Conservation (phyloP, 306 rosid genomes). For the Lablab purpureus region DNA sequence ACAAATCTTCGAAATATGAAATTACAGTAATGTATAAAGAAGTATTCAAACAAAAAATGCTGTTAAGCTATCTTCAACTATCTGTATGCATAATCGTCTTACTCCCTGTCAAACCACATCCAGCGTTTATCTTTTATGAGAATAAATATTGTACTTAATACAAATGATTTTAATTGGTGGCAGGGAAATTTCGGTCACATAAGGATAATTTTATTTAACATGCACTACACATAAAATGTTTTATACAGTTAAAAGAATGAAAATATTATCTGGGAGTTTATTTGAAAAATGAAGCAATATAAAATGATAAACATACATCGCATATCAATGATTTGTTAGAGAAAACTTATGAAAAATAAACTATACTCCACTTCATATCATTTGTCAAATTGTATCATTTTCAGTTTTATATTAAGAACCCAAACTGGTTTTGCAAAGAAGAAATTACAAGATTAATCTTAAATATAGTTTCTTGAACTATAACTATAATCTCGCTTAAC, state of each 20-base stretch:
- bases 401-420: neutral
- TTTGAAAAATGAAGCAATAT: constrained; percentile 13
- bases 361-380: constrained; percentile 13
- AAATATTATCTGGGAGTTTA: neutral
- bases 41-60: neutral
- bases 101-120: constrained; percentile 15
- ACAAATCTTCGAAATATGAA: constrained; percentile 43
- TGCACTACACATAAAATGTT: neutral
- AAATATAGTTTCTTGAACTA: neutral
- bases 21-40: constrained; percentile 11
- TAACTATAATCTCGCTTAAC: neutral
- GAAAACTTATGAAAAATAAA: neutral
- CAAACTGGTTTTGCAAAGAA: neutral
- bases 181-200: neutral
- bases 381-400: constrained; percentile 8
- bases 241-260: neutral
- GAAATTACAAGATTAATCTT: neutral
- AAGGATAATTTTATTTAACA: neutral
- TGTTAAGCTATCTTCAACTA: constrained; percentile 26
- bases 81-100: neutral
- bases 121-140: neutral
- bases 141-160: constrained; percentile 1
- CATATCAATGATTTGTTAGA: neutral
- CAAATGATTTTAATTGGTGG: neutral
- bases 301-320: constrained; percentile 6